A percentile compares a stretch with the other conserved stretches of the same genome.
Evolutionary conservation across 2,329 filamentous ascomycete species (phyloP).

Genomic region (Penicillium glabrum): DNA sequence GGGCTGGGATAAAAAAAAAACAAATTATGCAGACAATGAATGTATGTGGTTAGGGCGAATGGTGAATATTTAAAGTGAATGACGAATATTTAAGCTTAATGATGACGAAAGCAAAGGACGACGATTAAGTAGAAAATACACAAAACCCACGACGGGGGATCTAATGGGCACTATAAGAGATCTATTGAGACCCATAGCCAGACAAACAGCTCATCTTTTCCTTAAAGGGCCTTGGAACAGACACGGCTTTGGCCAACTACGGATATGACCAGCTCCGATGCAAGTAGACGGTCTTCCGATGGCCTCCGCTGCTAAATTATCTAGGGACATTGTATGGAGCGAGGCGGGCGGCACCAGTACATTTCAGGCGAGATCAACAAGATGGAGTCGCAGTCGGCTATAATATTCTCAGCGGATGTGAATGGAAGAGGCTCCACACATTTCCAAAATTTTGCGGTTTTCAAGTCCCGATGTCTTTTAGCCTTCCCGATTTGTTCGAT

Average conservation of each 20-base stretch:
- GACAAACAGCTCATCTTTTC: neutral
- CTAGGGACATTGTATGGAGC: neutral
- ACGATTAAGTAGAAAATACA: neutral
- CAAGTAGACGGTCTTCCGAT: neutral
- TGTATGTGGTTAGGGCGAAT: neutral
- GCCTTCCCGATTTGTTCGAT: neutral
- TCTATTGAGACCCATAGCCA: neutral
- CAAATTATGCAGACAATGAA: neutral
- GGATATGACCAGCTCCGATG: neutral
- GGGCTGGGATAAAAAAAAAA: neutral
- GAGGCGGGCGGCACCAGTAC: neutral
- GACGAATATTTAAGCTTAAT: slow-evolving; percentile 5
- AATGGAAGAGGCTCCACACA: neutral
- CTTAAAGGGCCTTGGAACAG: neutral
- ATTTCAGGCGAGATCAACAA: neutral
- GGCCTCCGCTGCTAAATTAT: neutral
- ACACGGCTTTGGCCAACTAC: neutral
- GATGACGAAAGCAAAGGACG: neutral
- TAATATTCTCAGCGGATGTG: neutral
- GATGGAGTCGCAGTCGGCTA: neutral
- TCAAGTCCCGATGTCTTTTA: neutral
- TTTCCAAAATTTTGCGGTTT: neutral
- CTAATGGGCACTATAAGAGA: neutral
- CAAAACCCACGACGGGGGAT: neutral
- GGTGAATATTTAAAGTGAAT: slow-evolving; percentile 3